Percentiles rank a stretch among this genome's conserved stretches.
phyloP scores from a whole-genome alignment of 306 rosid species.

The Elaeagnus macrophylla region DNA sequence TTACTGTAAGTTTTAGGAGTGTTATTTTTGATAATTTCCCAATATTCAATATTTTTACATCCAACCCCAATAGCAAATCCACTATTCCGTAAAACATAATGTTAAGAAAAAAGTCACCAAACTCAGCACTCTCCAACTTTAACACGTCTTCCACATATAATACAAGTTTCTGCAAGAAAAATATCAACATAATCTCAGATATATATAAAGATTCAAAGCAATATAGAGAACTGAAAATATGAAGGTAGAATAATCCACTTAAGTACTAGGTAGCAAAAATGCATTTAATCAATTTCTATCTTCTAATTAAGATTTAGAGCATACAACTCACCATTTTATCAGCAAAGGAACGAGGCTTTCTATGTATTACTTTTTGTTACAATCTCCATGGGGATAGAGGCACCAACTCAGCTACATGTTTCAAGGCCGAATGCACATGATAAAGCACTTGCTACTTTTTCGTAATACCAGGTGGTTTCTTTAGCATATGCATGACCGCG shows the following conservation, averaged over 20 bases:
- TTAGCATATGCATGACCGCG: slow-evolving; percentile 16
- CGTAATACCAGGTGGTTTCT: slow-evolving; percentile 29
- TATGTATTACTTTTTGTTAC: too few relatives aligned
- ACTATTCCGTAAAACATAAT: slow-evolving; percentile 59
- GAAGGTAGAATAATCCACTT: not conserved
- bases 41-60: too few relatives aligned
- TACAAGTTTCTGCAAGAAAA: slow-evolving; percentile 43
- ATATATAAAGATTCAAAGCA: too few relatives aligned
- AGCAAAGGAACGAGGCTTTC: too few relatives aligned
- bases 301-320: too few relatives aligned
- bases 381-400: too few relatives aligned
- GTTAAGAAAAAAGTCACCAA: slow-evolving; percentile 60
- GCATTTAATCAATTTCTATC: not conserved
- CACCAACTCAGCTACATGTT: too few relatives aligned
- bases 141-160: slow-evolving; percentile 80
- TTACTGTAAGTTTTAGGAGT: too few relatives aligned
- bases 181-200: too few relatives aligned
- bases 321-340: too few relatives aligned
- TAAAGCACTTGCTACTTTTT: slow-evolving; percentile 63
- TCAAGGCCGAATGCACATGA: slow-evolving; percentile 66
- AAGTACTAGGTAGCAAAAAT: too few relatives aligned
- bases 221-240: not conserved
- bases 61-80: slow-evolving; percentile 70
- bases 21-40: too few relatives aligned
- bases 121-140: slow-evolving; percentile 56